phyloP scores from a whole-genome alignment of 768 basidiomycete species.

The Amylocystis lapponica region DNA sequence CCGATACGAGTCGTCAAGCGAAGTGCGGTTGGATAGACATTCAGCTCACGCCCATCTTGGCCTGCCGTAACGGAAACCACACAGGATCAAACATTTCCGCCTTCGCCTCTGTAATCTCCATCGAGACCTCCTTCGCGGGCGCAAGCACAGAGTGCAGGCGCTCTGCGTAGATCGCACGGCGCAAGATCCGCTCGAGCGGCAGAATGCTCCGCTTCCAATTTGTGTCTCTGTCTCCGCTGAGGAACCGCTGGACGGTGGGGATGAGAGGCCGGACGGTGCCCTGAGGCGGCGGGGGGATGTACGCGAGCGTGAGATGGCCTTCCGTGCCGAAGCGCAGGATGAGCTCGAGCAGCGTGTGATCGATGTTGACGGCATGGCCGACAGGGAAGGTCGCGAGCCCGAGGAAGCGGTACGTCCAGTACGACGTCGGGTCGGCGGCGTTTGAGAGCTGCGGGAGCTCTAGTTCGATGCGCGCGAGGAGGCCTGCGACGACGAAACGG shows the following conservation, averaged over 20 bases:
- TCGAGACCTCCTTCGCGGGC: slow-evolving; percentile 3
- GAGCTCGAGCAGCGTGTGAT: slow-evolving; percentile 10
- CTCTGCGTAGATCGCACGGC: slow-evolving; percentile 8
- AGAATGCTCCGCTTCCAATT: not conserved
- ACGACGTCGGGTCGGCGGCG: not conserved
- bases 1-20: too few relatives aligned
- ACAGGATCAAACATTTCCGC: slow-evolving; percentile 3
- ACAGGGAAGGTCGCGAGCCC: slow-evolving; percentile 6
- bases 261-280: not conserved
- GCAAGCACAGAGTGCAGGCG: not conserved
- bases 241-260: not conserved
- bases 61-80: too few relatives aligned
- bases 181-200: slow-evolving; percentile 12
- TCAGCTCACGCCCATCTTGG: slow-evolving; percentile 10
- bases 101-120: slow-evolving; percentile 8
- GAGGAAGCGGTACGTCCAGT: slow-evolving; percentile 21
- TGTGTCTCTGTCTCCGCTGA: not conserved
- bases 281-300: slow-evolving; percentile 4
- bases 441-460: slow-evolving; percentile 5
- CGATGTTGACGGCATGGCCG: not conserved
- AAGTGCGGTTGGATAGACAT: too few relatives aligned
- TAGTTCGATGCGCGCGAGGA: slow-evolving; percentile 9
- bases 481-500: slow-evolving; percentile 9
- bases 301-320: slow-evolving; percentile 8
- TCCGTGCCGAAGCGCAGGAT: slow-evolving; percentile 11